Conservation (phyloP, 768 basidiomycete genomes). For the Steccherinum ochraceum region DNA sequence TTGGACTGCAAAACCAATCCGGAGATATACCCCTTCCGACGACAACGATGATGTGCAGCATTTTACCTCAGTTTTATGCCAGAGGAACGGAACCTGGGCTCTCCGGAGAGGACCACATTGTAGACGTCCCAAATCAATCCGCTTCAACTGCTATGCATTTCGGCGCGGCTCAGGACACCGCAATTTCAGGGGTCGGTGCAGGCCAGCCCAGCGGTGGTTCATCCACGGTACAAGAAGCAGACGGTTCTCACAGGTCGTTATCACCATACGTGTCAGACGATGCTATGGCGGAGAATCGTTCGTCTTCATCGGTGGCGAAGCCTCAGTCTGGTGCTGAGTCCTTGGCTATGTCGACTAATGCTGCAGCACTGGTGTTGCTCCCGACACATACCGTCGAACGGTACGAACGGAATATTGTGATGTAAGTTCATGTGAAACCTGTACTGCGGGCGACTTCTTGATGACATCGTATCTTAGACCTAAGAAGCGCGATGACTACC, state of each 20-base stretch:
- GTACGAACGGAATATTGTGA: background rate
- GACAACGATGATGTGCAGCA: background rate
- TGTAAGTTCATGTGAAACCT: background rate
- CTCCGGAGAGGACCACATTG: background rate
- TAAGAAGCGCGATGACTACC: background rate
- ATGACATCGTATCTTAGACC: background rate
- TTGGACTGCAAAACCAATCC: background rate
- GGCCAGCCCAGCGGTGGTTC: background rate
- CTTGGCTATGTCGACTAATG: background rate
- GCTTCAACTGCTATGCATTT: background rate
- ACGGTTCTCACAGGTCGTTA: background rate
- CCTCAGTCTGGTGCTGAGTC: background rate
- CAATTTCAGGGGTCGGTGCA: background rate
- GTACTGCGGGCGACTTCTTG: too few species aligned
- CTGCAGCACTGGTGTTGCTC: background rate
- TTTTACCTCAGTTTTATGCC: background rate
- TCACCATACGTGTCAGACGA: background rate
- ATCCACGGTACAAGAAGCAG: background rate
- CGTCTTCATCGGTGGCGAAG: background rate
- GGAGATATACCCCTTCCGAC: background rate
- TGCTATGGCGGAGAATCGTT: too few species aligned
- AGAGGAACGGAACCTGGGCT: background rate
- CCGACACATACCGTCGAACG: background rate
- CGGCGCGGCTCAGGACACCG: too few species aligned
- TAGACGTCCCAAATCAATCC: background rate